Percentiles rank a stretch among this genome's conserved stretches.
These are phyloP conservation scores for Diaporthe australafricana DNA, from an alignment of 2,329 filamentous ascomycete genomes.

Conservation along the genomic window DNA sequence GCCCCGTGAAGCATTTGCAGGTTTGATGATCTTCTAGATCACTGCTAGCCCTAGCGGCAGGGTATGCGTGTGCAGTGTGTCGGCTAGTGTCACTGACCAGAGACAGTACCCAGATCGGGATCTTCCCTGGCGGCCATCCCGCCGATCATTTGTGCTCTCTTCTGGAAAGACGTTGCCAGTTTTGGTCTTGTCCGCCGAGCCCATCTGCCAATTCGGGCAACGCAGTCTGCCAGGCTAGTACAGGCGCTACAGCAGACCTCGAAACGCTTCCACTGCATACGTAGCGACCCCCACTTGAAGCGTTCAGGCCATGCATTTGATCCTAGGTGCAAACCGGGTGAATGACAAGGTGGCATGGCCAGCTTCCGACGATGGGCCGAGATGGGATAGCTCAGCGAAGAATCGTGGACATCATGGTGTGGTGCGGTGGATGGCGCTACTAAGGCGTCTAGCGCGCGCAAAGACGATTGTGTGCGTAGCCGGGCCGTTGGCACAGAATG, in stretches of 20 bases:
- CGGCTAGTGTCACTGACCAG: neutral
- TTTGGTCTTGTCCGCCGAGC: neutral
- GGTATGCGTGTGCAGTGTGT: neutral
- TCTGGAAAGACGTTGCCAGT: conserved; percentile 6
- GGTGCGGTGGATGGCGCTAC: neutral
- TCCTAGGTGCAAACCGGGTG: neutral
- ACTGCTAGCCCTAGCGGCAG: neutral
- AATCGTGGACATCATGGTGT: neutral
- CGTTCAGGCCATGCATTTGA: neutral
- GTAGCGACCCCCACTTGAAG: neutral
- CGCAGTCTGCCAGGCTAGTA: neutral
- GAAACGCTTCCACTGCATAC: conserved; percentile 6
- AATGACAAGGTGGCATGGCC: neutral
- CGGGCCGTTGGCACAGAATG: conserved; percentile 1
- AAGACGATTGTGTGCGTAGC: neutral
- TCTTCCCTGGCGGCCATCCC: conserved; percentile 7
- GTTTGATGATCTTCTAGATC: conserved; percentile 18
- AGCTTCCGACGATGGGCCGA: neutral
- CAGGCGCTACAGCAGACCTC: neutral
- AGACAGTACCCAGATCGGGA: conserved; percentile 9
- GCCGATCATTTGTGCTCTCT: conserved; percentile 13
- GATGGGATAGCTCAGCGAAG: too few species aligned
- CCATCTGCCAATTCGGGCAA: neutral
- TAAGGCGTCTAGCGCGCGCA: conserved; percentile 18
- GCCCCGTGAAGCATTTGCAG: neutral